phyloP scores from a whole-genome alignment of 768 basidiomycete species.

The Plicaturopsis crispa region DNA sequence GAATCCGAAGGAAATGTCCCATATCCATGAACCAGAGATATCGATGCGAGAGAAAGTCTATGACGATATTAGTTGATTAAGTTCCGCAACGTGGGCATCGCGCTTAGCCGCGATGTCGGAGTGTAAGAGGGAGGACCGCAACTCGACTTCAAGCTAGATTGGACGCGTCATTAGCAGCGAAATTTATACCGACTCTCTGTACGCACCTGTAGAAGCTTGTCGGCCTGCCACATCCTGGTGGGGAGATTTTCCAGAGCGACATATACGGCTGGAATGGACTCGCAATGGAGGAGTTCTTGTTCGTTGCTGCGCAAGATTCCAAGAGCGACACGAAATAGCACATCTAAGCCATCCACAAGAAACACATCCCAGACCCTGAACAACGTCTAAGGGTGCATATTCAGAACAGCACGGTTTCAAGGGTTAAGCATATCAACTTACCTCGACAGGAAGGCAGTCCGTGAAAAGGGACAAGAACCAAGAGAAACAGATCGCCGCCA shows the following conservation, averaged over 20 bases:
- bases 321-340: slow-evolving; percentile 85
- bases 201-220: slow-evolving; percentile 80
- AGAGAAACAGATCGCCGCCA: slow-evolving; percentile 93
- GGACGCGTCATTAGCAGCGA: neutral
- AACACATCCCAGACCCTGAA: slow-evolving; percentile 97
- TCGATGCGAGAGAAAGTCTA: neutral
- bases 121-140: slow-evolving; percentile 45
- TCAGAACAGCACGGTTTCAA: slow-evolving; percentile 2
- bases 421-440: slow-evolving; percentile 23
- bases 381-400: slow-evolving; percentile 51
- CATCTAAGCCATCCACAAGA: slow-evolving; percentile 87
- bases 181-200: neutral
- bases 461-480: slow-evolving; percentile 98
- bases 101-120: slow-evolving; percentile 49
- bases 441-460: slow-evolving; percentile 93
- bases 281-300: slow-evolving; percentile 73
- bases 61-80: slow-evolving; percentile 35
- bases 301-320: slow-evolving; percentile 82
- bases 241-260: slow-evolving; percentile 85
- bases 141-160: slow-evolving; percentile 50
- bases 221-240: slow-evolving; percentile 89
- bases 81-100: slow-evolving; percentile 38
- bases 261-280: slow-evolving; percentile 85
- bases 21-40: neutral
- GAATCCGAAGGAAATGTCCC: too few relatives aligned